These are phyloP conservation scores for Pezicula radicicola DNA, from an alignment of 2,329 filamentous ascomycete species.

Conservation along the genomic window DNA sequence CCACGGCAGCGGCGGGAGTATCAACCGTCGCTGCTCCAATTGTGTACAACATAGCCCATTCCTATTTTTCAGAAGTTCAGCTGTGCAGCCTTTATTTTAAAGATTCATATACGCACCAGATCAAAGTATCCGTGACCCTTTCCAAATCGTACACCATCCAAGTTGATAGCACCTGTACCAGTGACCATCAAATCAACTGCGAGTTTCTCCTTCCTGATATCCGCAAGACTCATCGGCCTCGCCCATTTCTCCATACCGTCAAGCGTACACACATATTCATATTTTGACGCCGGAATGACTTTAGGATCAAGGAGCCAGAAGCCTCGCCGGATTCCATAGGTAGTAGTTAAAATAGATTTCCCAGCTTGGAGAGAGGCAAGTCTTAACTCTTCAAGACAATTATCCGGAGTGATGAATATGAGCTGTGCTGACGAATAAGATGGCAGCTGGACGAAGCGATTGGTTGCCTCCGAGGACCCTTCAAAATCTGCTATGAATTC, in stretches of 20 bases:
- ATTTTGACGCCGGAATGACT: slow-evolving; percentile 23
- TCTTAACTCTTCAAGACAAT: slow-evolving; percentile 39
- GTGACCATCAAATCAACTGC: slow-evolving; percentile 35
- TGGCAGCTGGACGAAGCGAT: slow-evolving; percentile 27
- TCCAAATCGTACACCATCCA: slow-evolving; percentile 34
- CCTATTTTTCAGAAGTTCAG: slow-evolving; percentile 8
- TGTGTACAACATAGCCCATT: slow-evolving; percentile 37
- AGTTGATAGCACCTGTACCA: slow-evolving; percentile 36
- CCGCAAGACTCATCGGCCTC: slow-evolving; percentile 28
- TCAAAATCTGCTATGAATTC: slow-evolving; percentile 40
- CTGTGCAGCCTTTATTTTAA: too few species aligned
- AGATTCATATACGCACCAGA: slow-evolving; percentile 13
- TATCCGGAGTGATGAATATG: slow-evolving; percentile 40
- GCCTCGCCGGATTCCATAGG: slow-evolving; percentile 37
- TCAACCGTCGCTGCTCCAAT: slow-evolving; percentile 25
- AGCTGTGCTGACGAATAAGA: slow-evolving; percentile 28
- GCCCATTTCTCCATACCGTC: slow-evolving; percentile 43
- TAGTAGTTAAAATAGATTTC: slow-evolving; percentile 37
- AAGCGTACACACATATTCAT: slow-evolving; percentile 33
- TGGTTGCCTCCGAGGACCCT: slow-evolving; percentile 30
- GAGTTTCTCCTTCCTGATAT: slow-evolving; percentile 27
- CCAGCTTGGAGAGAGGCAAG: slow-evolving; percentile 34
- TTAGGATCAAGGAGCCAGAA: slow-evolving; percentile 38
- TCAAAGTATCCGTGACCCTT: slow-evolving; percentile 40
- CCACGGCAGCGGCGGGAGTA: slow-evolving; percentile 31